A percentile compares a stretch with the other conserved stretches of the same genome.
These are phyloP conservation scores for Ilyonectria mors-panacis DNA, from an alignment of 2,329 filamentous ascomycete species.

Conservation along the genomic window DNA sequence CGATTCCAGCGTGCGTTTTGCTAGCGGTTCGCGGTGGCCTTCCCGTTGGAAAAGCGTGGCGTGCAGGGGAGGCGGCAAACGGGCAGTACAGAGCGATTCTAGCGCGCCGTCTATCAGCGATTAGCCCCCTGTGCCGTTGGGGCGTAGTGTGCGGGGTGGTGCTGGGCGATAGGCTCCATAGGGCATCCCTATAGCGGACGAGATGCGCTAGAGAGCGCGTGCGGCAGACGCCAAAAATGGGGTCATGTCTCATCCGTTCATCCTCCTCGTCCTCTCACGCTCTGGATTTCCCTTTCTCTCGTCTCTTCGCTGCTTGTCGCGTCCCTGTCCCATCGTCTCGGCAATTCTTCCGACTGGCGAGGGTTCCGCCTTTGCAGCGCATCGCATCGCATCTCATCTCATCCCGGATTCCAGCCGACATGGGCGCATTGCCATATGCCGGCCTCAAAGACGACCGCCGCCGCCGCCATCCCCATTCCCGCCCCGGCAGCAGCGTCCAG, in stretches of 20 bases:
- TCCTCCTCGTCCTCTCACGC: slow-evolving; percentile 7
- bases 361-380: too few relatives aligned
- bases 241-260: background rate
- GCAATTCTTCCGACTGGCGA: background rate
- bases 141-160: background rate
- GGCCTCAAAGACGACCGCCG: background rate
- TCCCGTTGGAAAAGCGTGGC: slow-evolving; percentile 3
- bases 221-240: background rate
- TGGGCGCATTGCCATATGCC: slow-evolving; percentile 17
- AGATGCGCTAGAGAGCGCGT: background rate
- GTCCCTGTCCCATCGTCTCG: background rate
- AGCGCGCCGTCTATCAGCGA: background rate
- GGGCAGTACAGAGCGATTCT: background rate
- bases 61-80: background rate
- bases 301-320: background rate
- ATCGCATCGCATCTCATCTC: background rate
- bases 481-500: background rate
- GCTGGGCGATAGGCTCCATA: too few relatives aligned
- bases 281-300: slow-evolving; percentile 19
- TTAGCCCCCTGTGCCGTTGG: background rate
- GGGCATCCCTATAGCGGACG: background rate
- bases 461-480: background rate
- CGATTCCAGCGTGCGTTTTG: background rate
- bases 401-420: background rate
- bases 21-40: slow-evolving; percentile 21